These are phyloP conservation scores for Colletotrichum endophyticum DNA, from an alignment of 2,329 filamentous ascomycete species.

Conservation along the genomic window DNA sequence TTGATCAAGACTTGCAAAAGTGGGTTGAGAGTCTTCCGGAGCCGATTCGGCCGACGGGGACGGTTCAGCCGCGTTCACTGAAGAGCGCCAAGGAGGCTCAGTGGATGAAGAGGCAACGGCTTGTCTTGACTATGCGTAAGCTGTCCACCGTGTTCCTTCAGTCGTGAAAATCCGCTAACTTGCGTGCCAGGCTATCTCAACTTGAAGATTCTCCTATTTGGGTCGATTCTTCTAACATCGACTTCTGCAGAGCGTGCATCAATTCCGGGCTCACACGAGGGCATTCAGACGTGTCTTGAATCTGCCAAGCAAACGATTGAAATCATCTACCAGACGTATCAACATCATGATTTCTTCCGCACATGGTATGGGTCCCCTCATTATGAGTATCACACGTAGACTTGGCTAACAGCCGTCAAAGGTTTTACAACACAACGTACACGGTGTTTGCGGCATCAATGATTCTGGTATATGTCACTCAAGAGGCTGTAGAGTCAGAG, in stretches of 20 bases:
- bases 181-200: constrained; percentile 27
- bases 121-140: constrained; percentile 28
- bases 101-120: constrained; percentile 30
- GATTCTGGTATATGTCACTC: constrained; percentile 29
- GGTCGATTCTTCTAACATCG: constrained; percentile 27
- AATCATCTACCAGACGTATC: constrained; percentile 30
- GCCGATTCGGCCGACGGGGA: constrained; percentile 23
- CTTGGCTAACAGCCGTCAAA: background rate
- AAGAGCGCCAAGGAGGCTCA: constrained; percentile 24
- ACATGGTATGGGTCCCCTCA: constrained; percentile 24
- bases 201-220: constrained; percentile 29
- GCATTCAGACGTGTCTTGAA: constrained; percentile 27
- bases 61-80: constrained; percentile 11
- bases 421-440: constrained; percentile 36
- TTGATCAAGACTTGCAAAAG: constrained; percentile 26
- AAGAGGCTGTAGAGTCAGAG: constrained; percentile 23
- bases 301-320: constrained; percentile 32
- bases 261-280: constrained; percentile 21
- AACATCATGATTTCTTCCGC: constrained; percentile 32
- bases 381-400: fast-evolving
- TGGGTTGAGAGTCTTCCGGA: constrained; percentile 27
- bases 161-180: background rate
- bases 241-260: constrained; percentile 21
- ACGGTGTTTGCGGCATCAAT: constrained; percentile 32
- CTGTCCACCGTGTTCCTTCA: fast-evolving